Evolutionary conservation across 768 basidiomycete species (phyloP), one percentile per base, ranked within the genome.

Genomic region (Tulasnella sp.): DNA sequence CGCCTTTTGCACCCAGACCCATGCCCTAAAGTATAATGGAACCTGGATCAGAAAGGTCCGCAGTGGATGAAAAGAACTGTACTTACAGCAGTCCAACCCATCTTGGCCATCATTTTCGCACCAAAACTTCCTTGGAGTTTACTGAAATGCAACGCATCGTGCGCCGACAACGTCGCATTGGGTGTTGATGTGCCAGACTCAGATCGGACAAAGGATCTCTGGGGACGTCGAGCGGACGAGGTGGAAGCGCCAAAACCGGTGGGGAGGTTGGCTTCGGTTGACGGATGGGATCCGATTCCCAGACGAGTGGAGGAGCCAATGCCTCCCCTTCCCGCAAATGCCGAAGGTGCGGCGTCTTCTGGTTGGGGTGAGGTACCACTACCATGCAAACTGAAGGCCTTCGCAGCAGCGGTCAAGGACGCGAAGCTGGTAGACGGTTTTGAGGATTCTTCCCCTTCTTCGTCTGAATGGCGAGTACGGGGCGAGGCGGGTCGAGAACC

Each of bases 61-160:
- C 19, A 32, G 11, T 17, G 12, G 37, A 23, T 17, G 21, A 35
- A 31, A 23, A 3, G n/a, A 15, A 23, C 8, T 34, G n/a, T 27
- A 62, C 62, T 34, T 29, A 75, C 94, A 0, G 83, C 72, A 65
- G 82, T 74, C 94, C 96, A 99, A 6, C 96, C 96, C 84, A 93
- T 92, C 73, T 93, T 98, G 29, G 79, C 79, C 21, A 99, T 78
- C 79, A 98, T 81, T 57, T 83, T 83, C 17, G 93, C 86, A 63
- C 92, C 94, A 60, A 90, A 83, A 0, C 84, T 75, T 14, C 80
- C 77, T 39, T 78, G 74, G 11, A 98, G 74, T 63, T 85, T 87
- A 61, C 71, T 75, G 68, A 99, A 94, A 66, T 97, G 93, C n/a
- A 75, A 73, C 58, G 75, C 72, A 63, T 98, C 93, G 15, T 74